Base-by-base conservation (phyloP, 371 early-diverging fungal species). In the Mortierella sp. region DNA sequence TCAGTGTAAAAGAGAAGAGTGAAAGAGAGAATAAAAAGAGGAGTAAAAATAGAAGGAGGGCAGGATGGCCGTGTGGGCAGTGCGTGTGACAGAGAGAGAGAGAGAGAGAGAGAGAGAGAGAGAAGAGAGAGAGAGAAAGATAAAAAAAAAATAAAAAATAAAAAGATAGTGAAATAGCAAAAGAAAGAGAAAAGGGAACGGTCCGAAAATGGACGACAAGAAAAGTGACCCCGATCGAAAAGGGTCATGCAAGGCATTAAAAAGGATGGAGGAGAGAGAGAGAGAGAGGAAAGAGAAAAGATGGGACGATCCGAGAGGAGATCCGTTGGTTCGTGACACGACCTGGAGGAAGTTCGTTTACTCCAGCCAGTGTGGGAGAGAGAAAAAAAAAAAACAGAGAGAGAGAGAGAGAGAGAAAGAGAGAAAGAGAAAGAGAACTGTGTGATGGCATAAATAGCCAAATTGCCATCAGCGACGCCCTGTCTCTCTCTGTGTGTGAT, bases 241-340 rank as follows among this genome's bases (percentile, higher is more conserved):
- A 43, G 58, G 23, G 25, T 26, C 12, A 21, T 18, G 9, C 43
- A 30, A n/a, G 16, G 37, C 11, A 16, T 7, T 26, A 19, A 18
- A 30, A 18, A 12, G 60, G 23, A 60, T 25, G 4, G 25, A 60
- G 12, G 4, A 23, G 11, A 25, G 30, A 45, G 25, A 25, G 45
- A 59, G 11, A 30, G 45, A 16, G 4, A 9, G 45, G 59, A 12
- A 37, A 21, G 29, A 44, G 43, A 59, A 23, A 21, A 44, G 59
- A 45, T 45, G 21, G 16, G 14, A 59, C 59, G 15, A 44, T 43
- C 44, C 23, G 59, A 59, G 59, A 37, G 59, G 59, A 44, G 59
- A 59, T 44, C 59, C 37, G 59, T 59, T 37, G 44, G 59, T 43
- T 21, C 19, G 26, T 44, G 14, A 23, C 21, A 5, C n/a, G 30